Evolutionary conservation across 257 asterid genomes (phyloP).

Genomic region (Solanum commersonii): DNA sequence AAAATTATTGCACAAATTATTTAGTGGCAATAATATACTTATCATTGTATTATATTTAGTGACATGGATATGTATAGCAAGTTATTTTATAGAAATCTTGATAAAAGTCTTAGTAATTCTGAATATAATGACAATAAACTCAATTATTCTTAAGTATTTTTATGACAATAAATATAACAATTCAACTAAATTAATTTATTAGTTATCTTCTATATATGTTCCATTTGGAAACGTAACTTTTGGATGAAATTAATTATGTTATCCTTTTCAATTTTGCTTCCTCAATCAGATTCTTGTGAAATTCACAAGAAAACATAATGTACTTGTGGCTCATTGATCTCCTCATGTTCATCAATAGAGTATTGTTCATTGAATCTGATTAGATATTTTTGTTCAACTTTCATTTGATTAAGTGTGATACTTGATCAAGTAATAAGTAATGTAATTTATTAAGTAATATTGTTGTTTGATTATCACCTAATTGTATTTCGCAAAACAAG

Average conservation of each 20-base stretch:
- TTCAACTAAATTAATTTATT: neutral
- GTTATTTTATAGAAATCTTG: no score
- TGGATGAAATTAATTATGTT: neutral
- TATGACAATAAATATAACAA: neutral
- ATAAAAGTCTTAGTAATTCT: no score
- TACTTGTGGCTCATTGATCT: neutral
- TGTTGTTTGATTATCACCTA: neutral
- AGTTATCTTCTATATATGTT: neutral
- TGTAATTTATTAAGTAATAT: neutral
- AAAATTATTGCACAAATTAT: neutral
- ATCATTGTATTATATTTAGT: no score
- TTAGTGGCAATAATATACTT: neutral
- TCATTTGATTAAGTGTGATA: neutral
- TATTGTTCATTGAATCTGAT: neutral
- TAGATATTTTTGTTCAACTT: no score
- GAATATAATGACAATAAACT: no score
- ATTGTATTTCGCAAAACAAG: neutral
- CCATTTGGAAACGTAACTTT: neutral
- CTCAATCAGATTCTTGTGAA: neutral
- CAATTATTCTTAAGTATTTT: no score
- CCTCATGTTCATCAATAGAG: neutral
- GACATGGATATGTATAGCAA: no score
- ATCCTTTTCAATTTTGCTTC: neutral
- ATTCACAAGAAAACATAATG: neutral
- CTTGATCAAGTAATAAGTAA: neutral